phyloP scores from a whole-genome alignment of 768 basidiomycete species.

The Lanmaoa rubissima region DNA sequence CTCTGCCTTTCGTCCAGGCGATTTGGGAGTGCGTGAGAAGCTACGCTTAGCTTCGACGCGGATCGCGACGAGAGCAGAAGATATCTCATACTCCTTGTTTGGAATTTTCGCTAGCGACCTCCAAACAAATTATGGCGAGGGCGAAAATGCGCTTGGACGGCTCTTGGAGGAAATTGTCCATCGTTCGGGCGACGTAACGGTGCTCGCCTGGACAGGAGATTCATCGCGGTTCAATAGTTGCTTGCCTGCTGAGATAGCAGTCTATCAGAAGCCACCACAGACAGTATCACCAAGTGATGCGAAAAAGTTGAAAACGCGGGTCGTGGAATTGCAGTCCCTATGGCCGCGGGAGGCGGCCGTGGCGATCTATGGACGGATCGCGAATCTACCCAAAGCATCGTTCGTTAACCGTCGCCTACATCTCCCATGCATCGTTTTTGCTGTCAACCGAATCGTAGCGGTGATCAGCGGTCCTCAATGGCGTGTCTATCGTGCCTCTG shows the following conservation, averaged over 20 bases:
- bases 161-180: conserved; percentile 7
- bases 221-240: conserved; percentile 4
- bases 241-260: neutral
- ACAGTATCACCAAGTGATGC: neutral
- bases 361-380: neutral
- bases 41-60: conserved; percentile 4
- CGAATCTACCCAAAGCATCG: neutral
- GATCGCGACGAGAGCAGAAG: neutral
- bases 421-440: conserved; percentile 3
- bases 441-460: neutral
- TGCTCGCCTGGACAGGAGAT: conserved; percentile 2
- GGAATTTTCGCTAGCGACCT: conserved; percentile 5
- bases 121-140: conserved; percentile 1
- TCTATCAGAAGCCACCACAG: neutral
- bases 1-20: neutral
- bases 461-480: neutral
- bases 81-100: conserved; percentile 1
- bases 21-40: neutral
- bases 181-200: conserved; percentile 3
- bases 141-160: neutral
- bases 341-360: neutral
- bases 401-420: neutral
- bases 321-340: neutral
- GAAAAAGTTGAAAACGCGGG: neutral
- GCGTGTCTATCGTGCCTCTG: neutral